Conservation (phyloP, 495 filamentous ascomycete species). For the Penicillium cataractarum region DNA sequence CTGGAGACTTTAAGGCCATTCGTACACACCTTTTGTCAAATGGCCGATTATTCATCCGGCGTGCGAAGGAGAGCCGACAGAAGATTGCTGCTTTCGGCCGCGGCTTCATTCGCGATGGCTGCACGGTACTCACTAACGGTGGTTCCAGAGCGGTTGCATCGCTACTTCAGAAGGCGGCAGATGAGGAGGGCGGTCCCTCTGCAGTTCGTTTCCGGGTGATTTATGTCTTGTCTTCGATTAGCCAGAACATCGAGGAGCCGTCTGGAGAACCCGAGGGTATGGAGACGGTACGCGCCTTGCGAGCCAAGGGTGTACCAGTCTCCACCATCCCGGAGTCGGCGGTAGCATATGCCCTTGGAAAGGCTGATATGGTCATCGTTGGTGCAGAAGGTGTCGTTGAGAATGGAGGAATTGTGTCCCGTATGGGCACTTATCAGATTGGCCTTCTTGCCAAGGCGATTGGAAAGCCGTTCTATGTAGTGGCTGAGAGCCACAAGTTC, state of each 20-base stretch:
- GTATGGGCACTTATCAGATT: slow-evolving; percentile 91
- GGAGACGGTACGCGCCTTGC: slow-evolving; percentile 66
- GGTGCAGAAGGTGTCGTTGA: slow-evolving; percentile 95
- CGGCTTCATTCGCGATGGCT: slow-evolving; percentile 74
- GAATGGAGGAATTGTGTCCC: slow-evolving; percentile 88
- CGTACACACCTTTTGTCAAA: slow-evolving; percentile 82
- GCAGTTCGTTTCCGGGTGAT: slow-evolving; percentile 78
- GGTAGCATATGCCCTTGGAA: slow-evolving; percentile 82
- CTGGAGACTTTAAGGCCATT: slow-evolving; percentile 77
- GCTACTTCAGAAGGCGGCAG: slow-evolving; percentile 72
- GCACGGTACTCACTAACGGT: slow-evolving; percentile 83
- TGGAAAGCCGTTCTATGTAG: slow-evolving; percentile 84
- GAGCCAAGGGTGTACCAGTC: slow-evolving; percentile 75
- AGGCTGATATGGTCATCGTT: slow-evolving; percentile 79
- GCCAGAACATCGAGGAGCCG: slow-evolving; percentile 31
- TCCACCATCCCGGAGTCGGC: slow-evolving; percentile 81
- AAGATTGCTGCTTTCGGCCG: slow-evolving; percentile 80
- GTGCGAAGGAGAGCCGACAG: slow-evolving; percentile 83
- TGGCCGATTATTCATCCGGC: slow-evolving; percentile 77
- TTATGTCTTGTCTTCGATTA: slow-evolving; percentile 63
- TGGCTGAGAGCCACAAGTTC: slow-evolving; percentile 95
- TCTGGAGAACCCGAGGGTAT: slow-evolving; percentile 59
- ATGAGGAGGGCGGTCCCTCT: slow-evolving; percentile 58
- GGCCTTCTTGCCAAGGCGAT: slow-evolving; percentile 77
- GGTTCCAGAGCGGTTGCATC: slow-evolving; percentile 81